Evolutionary conservation across 202 grass and related monocot genomes (phyloP), one percentile per base, ranked within the genome.

Genomic region (Dendrocalamus latiflorus): DNA sequence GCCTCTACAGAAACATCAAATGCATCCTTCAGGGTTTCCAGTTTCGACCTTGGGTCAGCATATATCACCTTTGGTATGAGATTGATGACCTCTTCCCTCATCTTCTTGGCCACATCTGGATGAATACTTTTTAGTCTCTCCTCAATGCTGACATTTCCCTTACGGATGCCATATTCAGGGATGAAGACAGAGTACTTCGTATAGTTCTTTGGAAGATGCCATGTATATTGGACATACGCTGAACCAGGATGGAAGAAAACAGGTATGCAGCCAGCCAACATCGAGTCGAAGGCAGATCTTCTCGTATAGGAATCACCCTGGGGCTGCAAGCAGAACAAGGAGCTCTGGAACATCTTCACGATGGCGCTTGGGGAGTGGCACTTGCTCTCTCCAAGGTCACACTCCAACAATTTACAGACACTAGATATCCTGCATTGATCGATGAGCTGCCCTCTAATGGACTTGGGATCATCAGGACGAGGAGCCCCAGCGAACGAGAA

Each of bases 401-500:
- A 98, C 64, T 98, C 92, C 77, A 98, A 55, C 72, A 98, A 86
- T 86, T 85, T 98, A 54, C 95, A 93, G 12, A 80, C 80, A 30
- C 68, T 91, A 16, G 95, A 98, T 59, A 64, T 75, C 84, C 75
- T 94, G 91, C 95, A 98, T 84, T 98, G 92, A 72, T 98, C 84
- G 1, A 98, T 98, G 72, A 98, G 83, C 59, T 94, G 85, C 49
- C 92, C 90, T 80, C 95, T 88, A 54, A 98, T 98, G 13, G 92
- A 98, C 85, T 77, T 91, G 0, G 86, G 90, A 83, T 98, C 93
- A 75, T 87, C 95, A 39, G 92, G 95, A 10, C 95, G 92, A 50
- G 95, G 95, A 81, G 95, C 95, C 2, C 95, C 95, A 1, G 95
- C 95, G 82, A 98, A 98, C 0, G 92, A 98, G 89, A 98, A 98